Percentiles rank a stretch among this genome's conserved stretches.
Evolutionary conservation across 306 rosid genomes (phyloP).

Genomic region (Rosa rugosa): DNA sequence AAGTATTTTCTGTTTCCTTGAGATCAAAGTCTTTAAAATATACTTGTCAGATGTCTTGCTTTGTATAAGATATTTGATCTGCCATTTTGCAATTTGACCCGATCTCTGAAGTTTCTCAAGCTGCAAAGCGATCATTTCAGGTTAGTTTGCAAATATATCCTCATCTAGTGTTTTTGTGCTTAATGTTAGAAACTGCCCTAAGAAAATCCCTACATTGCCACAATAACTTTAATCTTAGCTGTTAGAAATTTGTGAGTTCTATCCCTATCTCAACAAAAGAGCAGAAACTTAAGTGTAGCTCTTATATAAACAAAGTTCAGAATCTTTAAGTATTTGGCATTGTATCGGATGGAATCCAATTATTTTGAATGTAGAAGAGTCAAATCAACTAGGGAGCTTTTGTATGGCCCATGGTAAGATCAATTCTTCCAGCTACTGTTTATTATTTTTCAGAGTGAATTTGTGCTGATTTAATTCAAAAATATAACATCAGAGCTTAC

Average conservation of each 20-base stretch:
- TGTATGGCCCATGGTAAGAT: too few relatives aligned
- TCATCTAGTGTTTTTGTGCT: neutral
- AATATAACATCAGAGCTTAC: too few relatives aligned
- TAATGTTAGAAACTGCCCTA: neutral
- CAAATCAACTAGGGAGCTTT: too few relatives aligned
- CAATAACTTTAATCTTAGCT: neutral
- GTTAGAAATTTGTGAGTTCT: neutral
- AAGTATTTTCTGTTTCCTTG: too few relatives aligned
- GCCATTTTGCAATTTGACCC: constrained; percentile 57
- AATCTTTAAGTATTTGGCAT: neutral
- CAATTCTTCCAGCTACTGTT: too few relatives aligned
- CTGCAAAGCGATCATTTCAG: constrained; percentile 92
- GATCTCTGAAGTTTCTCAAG: constrained; percentile 85
- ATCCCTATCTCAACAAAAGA: constrained; percentile 1
- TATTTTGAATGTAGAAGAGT: too few relatives aligned
- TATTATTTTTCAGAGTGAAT: too few relatives aligned
- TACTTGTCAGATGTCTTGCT: too few relatives aligned
- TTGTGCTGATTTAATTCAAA: too few relatives aligned
- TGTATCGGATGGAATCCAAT: too few relatives aligned
- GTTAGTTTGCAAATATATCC: constrained; percentile 29
- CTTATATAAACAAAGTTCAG: neutral
- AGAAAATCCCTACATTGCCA: neutral
- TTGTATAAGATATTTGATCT: too few relatives aligned
- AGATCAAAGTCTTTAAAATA: too few relatives aligned
- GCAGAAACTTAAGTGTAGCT: neutral